Conservation (phyloP, 352 stramenopile genomes). For the Phytophthora macrochlamydospora region DNA sequence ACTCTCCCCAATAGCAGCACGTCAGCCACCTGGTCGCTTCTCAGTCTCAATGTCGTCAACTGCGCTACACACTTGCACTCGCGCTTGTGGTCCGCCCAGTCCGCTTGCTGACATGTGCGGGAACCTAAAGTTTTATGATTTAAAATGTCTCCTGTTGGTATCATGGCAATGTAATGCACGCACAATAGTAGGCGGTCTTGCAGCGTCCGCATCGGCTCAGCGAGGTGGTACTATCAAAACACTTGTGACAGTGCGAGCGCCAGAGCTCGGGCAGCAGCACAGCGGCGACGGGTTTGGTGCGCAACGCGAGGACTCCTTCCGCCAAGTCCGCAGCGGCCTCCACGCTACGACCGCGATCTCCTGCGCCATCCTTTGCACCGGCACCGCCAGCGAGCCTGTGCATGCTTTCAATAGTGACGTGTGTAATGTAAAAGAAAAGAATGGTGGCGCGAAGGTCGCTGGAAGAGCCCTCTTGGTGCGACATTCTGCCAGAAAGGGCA, state of each 20-base stretch:
- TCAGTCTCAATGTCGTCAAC: constrained; percentile 42
- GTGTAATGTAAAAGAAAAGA: neutral
- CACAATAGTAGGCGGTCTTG: constrained; percentile 67
- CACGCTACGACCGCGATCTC: constrained; percentile 47
- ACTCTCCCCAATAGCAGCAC: constrained; percentile 63
- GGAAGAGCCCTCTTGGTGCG: neutral
- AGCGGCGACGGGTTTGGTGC: constrained; percentile 30
- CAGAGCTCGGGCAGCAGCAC: constrained; percentile 63
- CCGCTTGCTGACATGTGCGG: constrained; percentile 56
- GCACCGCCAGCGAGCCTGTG: too few species aligned
- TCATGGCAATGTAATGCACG: constrained; percentile 1
- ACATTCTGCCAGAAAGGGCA: neutral
- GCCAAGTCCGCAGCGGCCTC: constrained; percentile 23
- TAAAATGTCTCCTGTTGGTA: neutral
- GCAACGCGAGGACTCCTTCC: constrained; percentile 42
- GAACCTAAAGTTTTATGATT: constrained; percentile 41
- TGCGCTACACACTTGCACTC: constrained; percentile 61
- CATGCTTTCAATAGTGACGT: neutral
- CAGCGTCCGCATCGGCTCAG: constrained; percentile 70
- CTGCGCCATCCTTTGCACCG: constrained; percentile 15
- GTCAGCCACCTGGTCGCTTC: constrained; percentile 47
- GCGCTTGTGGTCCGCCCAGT: constrained; percentile 71
- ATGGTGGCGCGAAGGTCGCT: constrained; percentile 19
- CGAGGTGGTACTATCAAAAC: constrained; percentile 36
- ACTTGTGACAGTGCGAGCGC: constrained; percentile 65